Conservation (phyloP, 2,329 filamentous ascomycete species). For the Lecanicillium sp. region DNA sequence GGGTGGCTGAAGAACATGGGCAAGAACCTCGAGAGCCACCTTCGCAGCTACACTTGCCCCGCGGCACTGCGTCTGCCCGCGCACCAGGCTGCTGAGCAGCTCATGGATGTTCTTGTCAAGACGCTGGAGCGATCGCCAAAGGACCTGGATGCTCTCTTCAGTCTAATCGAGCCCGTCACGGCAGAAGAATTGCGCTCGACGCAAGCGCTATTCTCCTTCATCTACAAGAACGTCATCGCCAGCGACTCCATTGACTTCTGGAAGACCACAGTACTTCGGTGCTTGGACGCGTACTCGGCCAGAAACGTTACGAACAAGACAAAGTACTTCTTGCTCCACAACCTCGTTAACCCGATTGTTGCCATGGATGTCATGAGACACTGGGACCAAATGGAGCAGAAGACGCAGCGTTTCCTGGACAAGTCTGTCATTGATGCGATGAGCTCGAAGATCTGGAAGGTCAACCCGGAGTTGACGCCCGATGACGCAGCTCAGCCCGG, state of each 20-base stretch:
- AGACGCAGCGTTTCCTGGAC: conserved; percentile 70
- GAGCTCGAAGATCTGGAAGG: conserved; percentile 89
- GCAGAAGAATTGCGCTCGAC: conserved; percentile 74
- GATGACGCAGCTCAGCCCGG: conserved; percentile 81
- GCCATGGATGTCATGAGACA: conserved; percentile 92
- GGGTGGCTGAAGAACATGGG: conserved; percentile 60
- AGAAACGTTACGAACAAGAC: conserved; percentile 77
- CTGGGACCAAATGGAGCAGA: conserved; percentile 55
- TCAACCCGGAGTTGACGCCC: conserved; percentile 71
- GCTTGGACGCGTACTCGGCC: conserved; percentile 79
- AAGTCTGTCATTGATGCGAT: conserved; percentile 82
- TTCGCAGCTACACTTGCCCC: conserved; percentile 64
- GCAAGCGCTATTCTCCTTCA: conserved; percentile 70
- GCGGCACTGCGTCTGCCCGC: conserved; percentile 72
- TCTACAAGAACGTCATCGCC: conserved; percentile 79
- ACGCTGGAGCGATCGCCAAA: conserved; percentile 69
- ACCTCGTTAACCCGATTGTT: conserved; percentile 91
- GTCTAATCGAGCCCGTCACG: conserved; percentile 77
- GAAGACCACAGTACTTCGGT: conserved; percentile 73
- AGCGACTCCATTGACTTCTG: conserved; percentile 82
- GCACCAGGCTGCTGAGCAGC: conserved; percentile 81
- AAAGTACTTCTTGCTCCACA: conserved; percentile 86
- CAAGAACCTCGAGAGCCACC: conserved; percentile 70
- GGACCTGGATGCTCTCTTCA: conserved; percentile 79
- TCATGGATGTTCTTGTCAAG: conserved; percentile 78